Evolutionary conservation across 352 stramenopile genomes (phyloP), one percentile per base, ranked within the genome.

Genomic region (Globisporangium barbulae): DNA sequence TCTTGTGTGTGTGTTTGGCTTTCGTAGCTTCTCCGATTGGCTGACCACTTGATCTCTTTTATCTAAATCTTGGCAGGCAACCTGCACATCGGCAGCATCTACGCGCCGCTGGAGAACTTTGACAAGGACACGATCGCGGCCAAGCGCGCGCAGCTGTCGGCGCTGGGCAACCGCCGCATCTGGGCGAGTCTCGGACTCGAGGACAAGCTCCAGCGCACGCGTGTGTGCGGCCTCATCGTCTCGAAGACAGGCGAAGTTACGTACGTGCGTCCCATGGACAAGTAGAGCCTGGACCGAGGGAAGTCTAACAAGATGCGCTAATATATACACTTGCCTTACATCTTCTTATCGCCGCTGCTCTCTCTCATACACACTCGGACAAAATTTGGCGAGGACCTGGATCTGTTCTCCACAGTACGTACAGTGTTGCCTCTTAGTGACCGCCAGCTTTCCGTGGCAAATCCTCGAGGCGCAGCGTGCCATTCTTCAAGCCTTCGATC

Each of bases 161-260:
- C 81, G 33, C 69, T 93, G 4, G 83, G 79, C 35, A 95, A 93
- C 39, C 82, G 83, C 13, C 80, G 86, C 21, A 93, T 95, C 44
- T 95, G 86, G 86, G 81, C 86, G 47, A 95, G 83, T 55, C 74
- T 95, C 12, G 86, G 86, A n/a, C 66, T 95, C 5, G 80, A 93
- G 64, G 86, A 94, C 61, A 91, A 92, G 59, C 66, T 70, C 3
- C 77, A 84, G 50, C 74, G 80, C 5, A 77, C 76, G 17, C 79
- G 81, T 3, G 53, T 69, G 13, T 88, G 74, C 48, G 86, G 85
- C 3, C 68, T 92, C 37, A 79, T 95, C 41, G 75, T 93, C 13
- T 89, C 83, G 1, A 90, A 89, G 53, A 70, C 83, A 6, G 85
- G 85, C 12, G 85, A 94, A 58, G 75, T 94, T 28, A 72, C 74